Evolutionary conservation across 1,284 basidiomycete species (phyloP), one percentile per base, ranked within the genome.

Genomic region (Moesziomyces antarcticus): DNA sequence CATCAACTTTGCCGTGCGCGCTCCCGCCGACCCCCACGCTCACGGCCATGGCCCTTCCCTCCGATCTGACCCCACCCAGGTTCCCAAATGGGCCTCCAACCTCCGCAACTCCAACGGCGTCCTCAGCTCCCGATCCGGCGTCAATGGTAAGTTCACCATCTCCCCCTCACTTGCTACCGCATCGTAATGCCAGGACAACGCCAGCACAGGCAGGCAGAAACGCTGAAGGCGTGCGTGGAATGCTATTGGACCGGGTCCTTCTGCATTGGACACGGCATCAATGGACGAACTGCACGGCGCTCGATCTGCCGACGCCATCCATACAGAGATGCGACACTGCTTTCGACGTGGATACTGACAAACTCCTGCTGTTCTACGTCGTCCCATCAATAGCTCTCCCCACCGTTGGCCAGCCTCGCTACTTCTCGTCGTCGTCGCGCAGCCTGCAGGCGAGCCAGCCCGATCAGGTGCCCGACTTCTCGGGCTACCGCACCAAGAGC

Each of bases 391-490:
- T 55, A 77, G 74, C 74, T 10, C 65, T 73, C 48, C 75, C 75
- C 24, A 69, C 62, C 35, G 30, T 71, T 50, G 72, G 68, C 48
- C 59, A 64, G 67, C 67, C 71, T 6, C 81, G 82, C 37, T 72
- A 61, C 69, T 77, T 83, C 51, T 79, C 77, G 45, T 77, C 80
- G n/a, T 78, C 78, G 45, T 56, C 73, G 41, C 76, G 75, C 54
- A 62, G 72, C 40, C 62, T 78, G 14, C 73, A 78, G 65, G 69
- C 73, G 40, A 55, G 68, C 22, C 60, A 70, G 60, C 68, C 67
- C 42, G 65, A 72, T 62, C 87, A 92, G 73, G 93, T 97, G 24
- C 96, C 97, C 77, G 91, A 98, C 88, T 95, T 92, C 85, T 89
- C 89, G 59, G 86, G 89, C 49, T 98, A 98, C 88, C 90, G 91